Conservation (phyloP, 805 yeast genomes). For the Nakazawaea ernobii region DNA sequence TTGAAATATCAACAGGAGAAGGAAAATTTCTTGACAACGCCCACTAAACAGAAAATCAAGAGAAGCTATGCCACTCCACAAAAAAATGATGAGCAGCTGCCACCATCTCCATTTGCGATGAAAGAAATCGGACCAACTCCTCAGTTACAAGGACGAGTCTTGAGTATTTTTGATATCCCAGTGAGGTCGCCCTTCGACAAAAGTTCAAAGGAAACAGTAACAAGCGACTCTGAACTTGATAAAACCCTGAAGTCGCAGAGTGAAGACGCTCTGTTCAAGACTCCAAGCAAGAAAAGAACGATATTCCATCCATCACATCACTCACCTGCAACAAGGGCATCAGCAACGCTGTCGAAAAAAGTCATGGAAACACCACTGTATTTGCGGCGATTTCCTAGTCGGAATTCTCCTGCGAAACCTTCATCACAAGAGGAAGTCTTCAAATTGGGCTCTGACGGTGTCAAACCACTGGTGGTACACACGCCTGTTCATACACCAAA, state of each 20-base stretch:
- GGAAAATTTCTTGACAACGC: conserved; percentile 8
- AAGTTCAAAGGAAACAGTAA: conserved; percentile 6
- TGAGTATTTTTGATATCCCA: conserved; percentile 62
- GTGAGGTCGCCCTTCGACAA: conserved; percentile 1
- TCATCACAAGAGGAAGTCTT: neutral
- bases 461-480: neutral
- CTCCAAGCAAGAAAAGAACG: conserved; percentile 18
- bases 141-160: conserved; percentile 70
- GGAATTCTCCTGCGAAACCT: neutral
- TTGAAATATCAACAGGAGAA: conserved; percentile 14
- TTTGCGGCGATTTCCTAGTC: neutral
- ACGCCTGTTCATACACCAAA: neutral
- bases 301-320: neutral
- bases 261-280: conserved; percentile 18
- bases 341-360: conserved; percentile 15
- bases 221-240: neutral
- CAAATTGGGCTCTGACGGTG: neutral
- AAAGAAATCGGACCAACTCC: conserved; percentile 80
- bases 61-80: neutral
- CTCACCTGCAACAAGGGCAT: neutral
- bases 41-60: conserved; percentile 15
- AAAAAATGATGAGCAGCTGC: conserved; percentile 2
- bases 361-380: conserved; percentile 9
- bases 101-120: conserved; percentile 9
- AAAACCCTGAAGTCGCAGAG: conserved; percentile 2